Evolutionary conservation across 306 rosid species (phyloP), one percentile per base, ranked within the genome.

Genomic region (Corylus americana): DNA sequence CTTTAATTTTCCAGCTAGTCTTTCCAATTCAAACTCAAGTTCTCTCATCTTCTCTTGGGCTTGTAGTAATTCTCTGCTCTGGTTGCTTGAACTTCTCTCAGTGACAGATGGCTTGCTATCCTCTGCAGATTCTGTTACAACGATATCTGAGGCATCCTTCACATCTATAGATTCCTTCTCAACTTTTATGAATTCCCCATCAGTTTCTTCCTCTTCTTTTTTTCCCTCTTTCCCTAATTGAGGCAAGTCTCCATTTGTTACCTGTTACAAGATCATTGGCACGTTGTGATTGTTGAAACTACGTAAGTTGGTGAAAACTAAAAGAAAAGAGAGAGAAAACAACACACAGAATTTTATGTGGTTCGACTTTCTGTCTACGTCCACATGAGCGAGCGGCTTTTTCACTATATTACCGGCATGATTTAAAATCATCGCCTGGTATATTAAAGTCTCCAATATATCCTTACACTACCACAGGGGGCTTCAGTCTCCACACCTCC

Each of bases 151-250:
- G 27, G 75, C 76, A 51, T 87, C 89, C 71, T 89, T 85, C 49
- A 61, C 83, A 42, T 85, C 91, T n/a, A 88, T 58, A 10, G 88
- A 73, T 84, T 93, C 98, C 89, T 82, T 95, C 86, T 95, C 99
- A 75, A 95, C 93, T 86, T 95, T 95, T 22, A 95, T 91, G 86
- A 95, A 95, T 78, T 93, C 99, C 39, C 96, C 99, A 79, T 91
- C 99, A 72, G 88, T 88, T 57, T 94, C 97, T 80, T 95, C 99
- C 70, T 91, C 97, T 73, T 95, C 98, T 76, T 85, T 95, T 90
- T 87, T 93, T 68, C 64, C 80, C 78, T 83, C 92, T 11, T 81
- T 85, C 29, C 1, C 82, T 18, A 72, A 87, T 71, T 72, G 51
- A 44, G 81, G 78, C 77, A 76, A 39, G 49, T 77, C 91, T 48